Evolutionary conservation across 129 eudicot genomes (phyloP).

Genomic region (Chrysanthemum lavandulifolium): DNA sequence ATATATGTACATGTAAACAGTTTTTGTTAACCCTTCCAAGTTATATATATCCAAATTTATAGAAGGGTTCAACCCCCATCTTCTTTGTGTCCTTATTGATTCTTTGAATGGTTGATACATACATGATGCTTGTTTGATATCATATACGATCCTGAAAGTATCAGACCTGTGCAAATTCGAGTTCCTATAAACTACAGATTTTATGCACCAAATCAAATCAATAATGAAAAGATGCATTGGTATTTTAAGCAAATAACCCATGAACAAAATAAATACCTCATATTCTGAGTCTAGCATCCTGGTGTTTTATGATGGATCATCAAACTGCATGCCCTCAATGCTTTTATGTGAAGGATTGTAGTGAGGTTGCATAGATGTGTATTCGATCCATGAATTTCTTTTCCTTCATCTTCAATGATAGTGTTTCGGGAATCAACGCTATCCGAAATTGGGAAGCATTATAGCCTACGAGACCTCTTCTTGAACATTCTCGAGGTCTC

Average conservation of each 20-base stretch:
- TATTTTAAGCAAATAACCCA: background rate
- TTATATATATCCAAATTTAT: too few relatives aligned
- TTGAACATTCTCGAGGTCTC: conserved; percentile 51
- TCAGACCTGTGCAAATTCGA: too few relatives aligned
- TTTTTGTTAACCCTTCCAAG: too few relatives aligned
- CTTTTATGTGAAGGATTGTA: conserved; percentile 47
- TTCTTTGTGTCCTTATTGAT: too few relatives aligned
- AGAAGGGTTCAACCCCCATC: too few relatives aligned
- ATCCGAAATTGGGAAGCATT: conserved; percentile 40
- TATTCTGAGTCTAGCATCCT: conserved; percentile 61
- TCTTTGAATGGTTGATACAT: too few relatives aligned
- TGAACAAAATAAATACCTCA: conserved; percentile 47
- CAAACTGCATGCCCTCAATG: conserved; percentile 55
- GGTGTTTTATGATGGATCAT: conserved; percentile 47
- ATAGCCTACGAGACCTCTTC: conserved; percentile 50
- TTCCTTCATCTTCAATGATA: conserved; percentile 43
- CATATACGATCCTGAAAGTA: too few relatives aligned
- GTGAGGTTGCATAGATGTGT: conserved; percentile 41
- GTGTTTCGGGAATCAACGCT: conserved; percentile 39
- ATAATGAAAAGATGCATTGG: too few relatives aligned
- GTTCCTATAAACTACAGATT: too few relatives aligned
- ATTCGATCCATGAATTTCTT: conserved; percentile 27
- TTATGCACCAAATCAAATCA: too few relatives aligned
- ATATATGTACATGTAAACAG: too few relatives aligned
- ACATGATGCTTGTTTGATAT: too few relatives aligned